These are phyloP conservation scores for Crepidotus variabilis DNA, from an alignment of 768 basidiomycete species.

Conservation along the genomic window DNA sequence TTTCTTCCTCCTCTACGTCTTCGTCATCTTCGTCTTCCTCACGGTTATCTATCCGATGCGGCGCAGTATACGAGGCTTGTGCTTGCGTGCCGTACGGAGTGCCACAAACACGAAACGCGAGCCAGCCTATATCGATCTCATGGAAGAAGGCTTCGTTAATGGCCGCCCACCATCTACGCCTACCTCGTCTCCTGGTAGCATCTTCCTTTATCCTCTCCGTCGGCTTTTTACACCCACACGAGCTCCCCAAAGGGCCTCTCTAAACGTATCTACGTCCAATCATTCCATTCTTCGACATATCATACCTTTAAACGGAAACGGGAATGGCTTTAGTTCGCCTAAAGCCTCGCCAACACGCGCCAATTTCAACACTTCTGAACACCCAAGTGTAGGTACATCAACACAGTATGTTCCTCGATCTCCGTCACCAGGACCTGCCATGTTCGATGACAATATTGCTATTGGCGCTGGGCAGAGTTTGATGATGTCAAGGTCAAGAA, in stretches of 20 bases:
- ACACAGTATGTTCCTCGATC: conserved; percentile 41
- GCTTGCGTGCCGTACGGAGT: conserved; percentile 40
- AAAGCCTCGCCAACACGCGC: conserved; percentile 34
- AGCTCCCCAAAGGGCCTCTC: conserved; percentile 20
- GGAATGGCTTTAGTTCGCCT: conserved; percentile 27
- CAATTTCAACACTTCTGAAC: conserved; percentile 15
- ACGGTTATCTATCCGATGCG: conserved; percentile 55
- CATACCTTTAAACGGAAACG: conserved; percentile 9
- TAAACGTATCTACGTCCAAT: conserved; percentile 22
- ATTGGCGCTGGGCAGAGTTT: conserved; percentile 33
- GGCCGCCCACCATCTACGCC: conserved; percentile 27
- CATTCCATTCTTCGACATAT: conserved; percentile 25
- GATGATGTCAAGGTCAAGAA: conserved; percentile 59
- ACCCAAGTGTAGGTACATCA: conserved; percentile 24
- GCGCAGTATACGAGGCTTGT: conserved; percentile 44
- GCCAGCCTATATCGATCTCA: conserved; percentile 28
- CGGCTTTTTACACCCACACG: conserved; percentile 27
- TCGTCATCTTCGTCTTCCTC: conserved; percentile 38
- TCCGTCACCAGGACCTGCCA: conserved; percentile 41
- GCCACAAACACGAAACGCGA: conserved; percentile 32
- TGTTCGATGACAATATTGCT: conserved; percentile 33
- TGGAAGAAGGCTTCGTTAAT: conserved; percentile 49
- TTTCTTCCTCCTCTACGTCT: conserved; percentile 52
- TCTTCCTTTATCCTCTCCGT: conserved; percentile 33
- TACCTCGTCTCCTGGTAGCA: conserved; percentile 24